Base-by-base conservation (phyloP, 2,329 filamentous ascomycete species). In the Pestalotiopsis sp. region DNA sequence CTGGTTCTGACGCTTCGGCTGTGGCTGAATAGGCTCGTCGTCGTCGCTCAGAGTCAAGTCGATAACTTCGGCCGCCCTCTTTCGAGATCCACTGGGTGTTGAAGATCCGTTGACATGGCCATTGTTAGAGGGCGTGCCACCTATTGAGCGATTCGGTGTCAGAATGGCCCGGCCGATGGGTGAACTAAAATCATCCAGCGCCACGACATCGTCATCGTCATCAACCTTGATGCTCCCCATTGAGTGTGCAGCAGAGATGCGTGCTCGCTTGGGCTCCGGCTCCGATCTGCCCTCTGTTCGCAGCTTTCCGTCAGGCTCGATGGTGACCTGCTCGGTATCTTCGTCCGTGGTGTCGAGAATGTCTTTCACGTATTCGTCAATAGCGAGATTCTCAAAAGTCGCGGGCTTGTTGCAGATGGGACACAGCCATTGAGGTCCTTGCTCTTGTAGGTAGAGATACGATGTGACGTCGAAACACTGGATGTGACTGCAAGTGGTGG, bases 351-450 rank as follows among this genome's bases (percentile, higher is more conserved):
- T 90, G 68, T 88, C 85, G 31, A 99, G 82, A 67, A 99, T 98
- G 71, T 97, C 92, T 75, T 92, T 90, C 17, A 97, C 94, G 77
- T 85, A 96, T 89, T 96, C 92, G 74, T 99, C 96, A 38, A 98
- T 90, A 12, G 93, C 94, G 27, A 99, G 83, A 62, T 88, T 90
- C 64, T 95, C 92, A 79, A 93, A 99, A 0, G 91, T 89, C 1
- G 94, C 91, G 0, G 88, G 82, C 76, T 95, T 97, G 80, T 92
- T 95, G 83, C 96, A 99, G 25, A 98, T 91, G 0, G 96, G 96
- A 76, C 96, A 99, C n/a, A 90, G 86, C 96, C 96, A 99, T 20
- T 96, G 97, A 0, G 96, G 96, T 0, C 94, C 95, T 82, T 99
- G 96, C 78, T 98, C 94, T 78, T 98, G 95, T 36, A 99, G 83